Evolutionary conservation across 2,329 filamentous ascomycete species (phyloP), one percentile per base, ranked within the genome.

Genomic region (Monosporascus sp.): DNA sequence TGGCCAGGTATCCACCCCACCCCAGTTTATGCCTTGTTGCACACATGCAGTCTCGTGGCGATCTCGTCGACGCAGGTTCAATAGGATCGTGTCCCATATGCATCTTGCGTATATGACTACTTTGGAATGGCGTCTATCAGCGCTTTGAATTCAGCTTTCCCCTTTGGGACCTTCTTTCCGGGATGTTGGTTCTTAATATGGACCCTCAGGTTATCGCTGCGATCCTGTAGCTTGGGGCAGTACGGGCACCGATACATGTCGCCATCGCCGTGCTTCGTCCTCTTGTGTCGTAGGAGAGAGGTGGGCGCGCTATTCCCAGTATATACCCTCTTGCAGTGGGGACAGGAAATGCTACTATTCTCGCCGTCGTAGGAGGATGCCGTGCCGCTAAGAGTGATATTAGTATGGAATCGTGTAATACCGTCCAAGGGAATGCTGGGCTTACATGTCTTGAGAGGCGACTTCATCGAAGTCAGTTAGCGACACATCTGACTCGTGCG

Each of bases 171-270:
- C 18, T 22, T 31, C 20, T 17, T 20, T 22, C 41, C 31, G 8
- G 48, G 48, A 25, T 53, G 52, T 15, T 43, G 22, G 22, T 17
- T 44, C 37, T 45, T 18, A 18, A 53, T 53, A 44, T 53, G 52
- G 17, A 47, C 39, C 31, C 38, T 25, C 15, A 53, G 44, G 38
- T 53, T 53, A 22, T 41, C 31, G 37, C 25, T 53, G 17, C 52
- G 48, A 17, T 25, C 31, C 35, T 53, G 37, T 8, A 5, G 15
- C 24, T 50, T 45, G 43, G 3, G 2, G 37, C 52, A 53, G 48
- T 50, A 50, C 7, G 52, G 52, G 22, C 52, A 53, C 6, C 14
- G 4, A 20, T 50, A 50, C n/a, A 37, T 22, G 22, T 9, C 14
- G n/a, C 11, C 14, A 31, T 47, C 22, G 24, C 22, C 24, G 41